Evolutionary conservation across 2,329 filamentous ascomycete species (phyloP), one percentile per base, ranked within the genome.

Genomic region (Monilinia vaccinii-corymbosi): DNA sequence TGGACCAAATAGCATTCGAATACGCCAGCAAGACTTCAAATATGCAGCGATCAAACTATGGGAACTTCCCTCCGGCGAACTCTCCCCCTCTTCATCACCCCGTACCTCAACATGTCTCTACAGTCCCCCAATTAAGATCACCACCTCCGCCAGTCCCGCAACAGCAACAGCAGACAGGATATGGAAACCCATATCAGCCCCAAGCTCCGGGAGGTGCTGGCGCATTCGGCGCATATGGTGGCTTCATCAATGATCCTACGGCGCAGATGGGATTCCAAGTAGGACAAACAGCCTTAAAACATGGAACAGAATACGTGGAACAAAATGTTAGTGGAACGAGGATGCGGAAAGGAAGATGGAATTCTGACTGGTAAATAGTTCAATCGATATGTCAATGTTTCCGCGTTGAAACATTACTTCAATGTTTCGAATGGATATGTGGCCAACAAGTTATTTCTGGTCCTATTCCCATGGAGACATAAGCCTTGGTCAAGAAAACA

Each of bases 351-450:
- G 18, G 18, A 23, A 49, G 51, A 44, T n/a, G 8, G 48, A 31
- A 25, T 36, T 38, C 64, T 68, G 64, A 68, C 50, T 38, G 11
- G 21, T 25, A 36, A 56, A 28, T 69, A 89, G 86, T 78, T 89
- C 69, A 87, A 86, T 69, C 84, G 85, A 74, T 97, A 93, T 76
- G 86, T 99, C 75, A 96, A 92, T 71, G 88, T 97, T 68, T 87
- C 88, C 16, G 90, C 91, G 21, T 81, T 99, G 48, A 99, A 99
- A 76, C 94, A 97, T 77, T 99, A 97, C 81, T 99, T 99, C 79
- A 97, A 97, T 76, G 94, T 99, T 65, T 95, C 92, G 67, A 99
- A 99, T 79, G 89, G 84, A 62, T 99, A 99, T 75, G 94, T 99
- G 72, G 80, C 95, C 72, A 91, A 87, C 76, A 99, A 99, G 76